Evolutionary conservation across 805 yeast species (phyloP), one percentile per base, ranked within the genome.

Genomic region (Saccharomycopsis sp.): DNA sequence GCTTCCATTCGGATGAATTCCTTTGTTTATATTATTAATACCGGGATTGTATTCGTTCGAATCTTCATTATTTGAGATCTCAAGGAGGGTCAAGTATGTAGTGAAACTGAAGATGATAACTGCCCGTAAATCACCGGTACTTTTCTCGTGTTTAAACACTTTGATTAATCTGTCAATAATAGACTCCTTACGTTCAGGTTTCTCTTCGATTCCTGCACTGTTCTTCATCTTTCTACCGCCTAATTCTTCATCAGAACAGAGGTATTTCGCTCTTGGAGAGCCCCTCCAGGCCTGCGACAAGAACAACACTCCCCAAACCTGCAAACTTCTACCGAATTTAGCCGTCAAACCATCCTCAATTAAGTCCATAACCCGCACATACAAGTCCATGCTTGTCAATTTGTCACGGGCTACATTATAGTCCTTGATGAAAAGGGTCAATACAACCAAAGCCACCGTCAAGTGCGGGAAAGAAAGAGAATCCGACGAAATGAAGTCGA

Each of bases 61-160:
- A n/a, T n/a, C n/a, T n/a, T n/a, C n/a, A 35, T 35, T 14, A 8
- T 35, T 35, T 8, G 49, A 7, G 49, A 17, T 44, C 7, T 44
- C 22, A 5, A 17, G 49, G 19, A 17, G 47, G 41, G 58, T 58
- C 57, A 60, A 62, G 63, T 3, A 89, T 44, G 84, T 81, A 2
- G 90, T 82, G 54, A 93, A 73, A 0, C 96, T 87, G 38, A 84
- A 74, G 12, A 94, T 73, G 2, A 89, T 82, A 0, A 97, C 89
- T 0, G 97, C 87, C 58, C 98, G 77, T 1, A 94, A 96, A 70
- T 94, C 99, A 0, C 98, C 97, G 53, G 93, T 90, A 0, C 97
- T 97, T 68, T 94, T 52, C 22, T 57, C 42, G 34, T 58, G 98
- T 62, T 80, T 81, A 17, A 91, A 76, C 47, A 88, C 72, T 23